phyloP scores from a whole-genome alignment of 2,329 filamentous ascomycete species.

The Penicillium olsonii region DNA sequence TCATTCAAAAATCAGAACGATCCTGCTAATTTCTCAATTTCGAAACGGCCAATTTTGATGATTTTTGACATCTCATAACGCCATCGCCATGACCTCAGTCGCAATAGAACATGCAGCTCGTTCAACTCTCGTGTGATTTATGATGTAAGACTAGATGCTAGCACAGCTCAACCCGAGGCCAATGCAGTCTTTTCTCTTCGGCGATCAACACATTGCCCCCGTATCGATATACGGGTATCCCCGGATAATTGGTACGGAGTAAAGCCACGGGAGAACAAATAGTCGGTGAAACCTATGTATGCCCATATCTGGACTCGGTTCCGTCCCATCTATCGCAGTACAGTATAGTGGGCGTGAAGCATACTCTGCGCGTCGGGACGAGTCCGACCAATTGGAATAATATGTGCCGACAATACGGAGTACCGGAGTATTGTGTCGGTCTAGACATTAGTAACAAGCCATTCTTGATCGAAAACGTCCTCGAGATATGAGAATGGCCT shows the following conservation, averaged over 20 bases:
- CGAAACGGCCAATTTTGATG: background rate
- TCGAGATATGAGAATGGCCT: background rate
- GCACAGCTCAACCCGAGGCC: background rate
- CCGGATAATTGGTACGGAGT: slow-evolving; percentile 1
- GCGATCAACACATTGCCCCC: background rate
- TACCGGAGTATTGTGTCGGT: too few relatives aligned
- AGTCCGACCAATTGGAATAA: background rate
- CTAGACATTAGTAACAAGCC: too few relatives aligned
- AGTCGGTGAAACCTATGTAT: slow-evolving; percentile 4
- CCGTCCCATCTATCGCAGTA: background rate
- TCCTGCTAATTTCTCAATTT: background rate
- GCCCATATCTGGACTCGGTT: background rate
- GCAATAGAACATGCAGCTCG: background rate
- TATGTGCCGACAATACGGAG: background rate
- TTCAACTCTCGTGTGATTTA: slow-evolving; percentile 2
- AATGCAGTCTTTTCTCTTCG: background rate
- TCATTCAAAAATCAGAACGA: background rate
- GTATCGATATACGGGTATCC: slow-evolving; percentile 1
- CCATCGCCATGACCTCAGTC: background rate
- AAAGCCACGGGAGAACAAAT: background rate
- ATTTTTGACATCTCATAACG: background rate
- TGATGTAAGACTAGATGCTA: slow-evolving; percentile 1
- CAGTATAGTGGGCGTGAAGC: background rate
- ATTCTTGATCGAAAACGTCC: background rate
- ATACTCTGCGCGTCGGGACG: too few relatives aligned